Percentiles rank a stretch among this genome's conserved stretches.
phyloP scores from a whole-genome alignment of 805 yeast species.

The Metschnikowia dekortorum region DNA sequence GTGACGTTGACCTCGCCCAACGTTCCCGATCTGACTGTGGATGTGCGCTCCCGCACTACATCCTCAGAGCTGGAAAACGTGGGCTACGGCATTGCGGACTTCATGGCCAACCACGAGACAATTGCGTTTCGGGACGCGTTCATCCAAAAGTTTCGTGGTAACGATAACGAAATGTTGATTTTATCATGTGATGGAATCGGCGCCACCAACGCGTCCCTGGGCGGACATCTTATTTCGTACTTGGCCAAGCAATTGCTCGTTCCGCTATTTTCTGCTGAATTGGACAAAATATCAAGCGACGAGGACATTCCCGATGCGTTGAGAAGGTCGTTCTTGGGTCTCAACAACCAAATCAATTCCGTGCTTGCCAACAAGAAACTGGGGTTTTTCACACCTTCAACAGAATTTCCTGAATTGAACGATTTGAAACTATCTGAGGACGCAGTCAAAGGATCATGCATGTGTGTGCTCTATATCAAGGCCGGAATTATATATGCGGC shows the following conservation, averaged over 20 bases:
- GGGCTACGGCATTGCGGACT: conserved; percentile 90
- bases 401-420: conserved; percentile 39
- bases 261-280: conserved; percentile 62
- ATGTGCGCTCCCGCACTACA: conserved; percentile 84
- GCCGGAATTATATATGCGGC: conserved; percentile 73
- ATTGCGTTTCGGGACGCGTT: conserved; percentile 81
- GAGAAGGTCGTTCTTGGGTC: conserved; percentile 70
- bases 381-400: conserved; percentile 34
- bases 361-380: conserved; percentile 43
- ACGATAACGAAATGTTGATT: conserved; percentile 72
- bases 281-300: conserved; percentile 40
- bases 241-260: conserved; percentile 71
- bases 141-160: conserved; percentile 81
- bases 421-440: conserved; percentile 62
- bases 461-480: conserved; percentile 73
- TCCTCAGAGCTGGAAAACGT: conserved; percentile 72
- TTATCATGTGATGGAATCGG: conserved; percentile 32
- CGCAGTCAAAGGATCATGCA: conserved; percentile 76
- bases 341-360: conserved; percentile 80
- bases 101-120: conserved; percentile 61
- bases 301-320: conserved; percentile 68
- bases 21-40: conserved; percentile 82
- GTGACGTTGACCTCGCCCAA: conserved; percentile 85
- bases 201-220: neutral
- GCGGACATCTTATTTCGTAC: conserved; percentile 62